phyloP scores from a whole-genome alignment of 306 rosid genomes.

The Notholithocarpus densiflorus region DNA sequence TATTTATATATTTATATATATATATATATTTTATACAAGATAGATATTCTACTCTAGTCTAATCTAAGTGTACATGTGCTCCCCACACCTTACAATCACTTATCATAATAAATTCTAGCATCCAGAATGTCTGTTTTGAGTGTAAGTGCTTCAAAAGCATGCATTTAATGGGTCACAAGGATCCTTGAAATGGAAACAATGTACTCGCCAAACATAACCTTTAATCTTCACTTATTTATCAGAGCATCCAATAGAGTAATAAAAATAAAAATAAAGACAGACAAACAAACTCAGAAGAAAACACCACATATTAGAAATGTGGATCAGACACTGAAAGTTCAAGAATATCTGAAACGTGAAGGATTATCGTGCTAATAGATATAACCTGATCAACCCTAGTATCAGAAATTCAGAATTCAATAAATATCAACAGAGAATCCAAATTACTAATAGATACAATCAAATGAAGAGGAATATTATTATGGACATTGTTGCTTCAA shows the following conservation, averaged over 20 bases:
- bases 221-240: neutral
- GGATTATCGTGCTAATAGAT: neutral
- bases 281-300: neutral
- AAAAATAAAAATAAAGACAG: neutral
- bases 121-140: no score
- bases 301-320: neutral
- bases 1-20: no score
- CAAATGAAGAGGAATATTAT: neutral
- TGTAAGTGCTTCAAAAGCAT: neutral
- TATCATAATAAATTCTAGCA: no score
- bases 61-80: no score
- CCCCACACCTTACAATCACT: no score
- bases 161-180: neutral
- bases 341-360: no score
- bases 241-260: neutral
- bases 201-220: neutral
- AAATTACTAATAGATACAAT: neutral
- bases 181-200: neutral
- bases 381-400: neutral
- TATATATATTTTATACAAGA: no score
- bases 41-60: no score
- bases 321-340: neutral
- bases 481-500: constrained; percentile 7
- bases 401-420: neutral
- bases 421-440: neutral